Percentiles rank a stretch among this genome's conserved stretches.
Conservation (phyloP, 1,284 basidiomycete species). For the Puccinia hordei region DNA sequence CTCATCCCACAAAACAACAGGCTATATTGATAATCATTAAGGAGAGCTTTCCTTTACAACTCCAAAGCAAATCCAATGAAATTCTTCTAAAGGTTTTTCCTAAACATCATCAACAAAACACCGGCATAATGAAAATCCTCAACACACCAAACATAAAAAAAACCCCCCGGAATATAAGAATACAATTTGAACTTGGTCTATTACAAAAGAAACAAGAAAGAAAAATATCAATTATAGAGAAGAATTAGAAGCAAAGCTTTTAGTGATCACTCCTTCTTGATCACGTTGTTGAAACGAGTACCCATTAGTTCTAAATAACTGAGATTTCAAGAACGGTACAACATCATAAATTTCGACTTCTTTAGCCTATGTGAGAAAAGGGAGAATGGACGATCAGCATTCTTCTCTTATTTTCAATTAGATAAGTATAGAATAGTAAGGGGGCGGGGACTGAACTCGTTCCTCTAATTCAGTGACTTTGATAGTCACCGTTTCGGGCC, state of each 20-base stretch:
- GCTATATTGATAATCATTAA: too few relatives aligned
- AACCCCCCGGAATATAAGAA: too few relatives aligned
- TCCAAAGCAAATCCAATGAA: too few relatives aligned
- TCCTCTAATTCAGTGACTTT: conserved; percentile 87
- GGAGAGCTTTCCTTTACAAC: too few relatives aligned
- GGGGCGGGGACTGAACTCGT: conserved; percentile 69
- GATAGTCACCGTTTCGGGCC: conserved; percentile 89
- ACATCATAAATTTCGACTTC: conserved; percentile 93
- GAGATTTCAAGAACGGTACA: conserved; percentile 77
- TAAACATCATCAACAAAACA: too few relatives aligned
- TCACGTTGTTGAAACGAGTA: conserved; percentile 65
- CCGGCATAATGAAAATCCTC: too few relatives aligned
- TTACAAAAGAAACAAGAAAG: too few relatives aligned
- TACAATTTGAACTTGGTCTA: too few relatives aligned
- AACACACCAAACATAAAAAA: too few relatives aligned
- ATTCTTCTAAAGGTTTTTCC: too few relatives aligned
- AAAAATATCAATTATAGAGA: too few relatives aligned
- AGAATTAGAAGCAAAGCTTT: conserved; percentile 16
- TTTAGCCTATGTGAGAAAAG: conserved; percentile 69
- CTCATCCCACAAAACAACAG: too few relatives aligned
- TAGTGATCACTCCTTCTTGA: conserved; percentile 28
- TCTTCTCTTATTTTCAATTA: neutral
- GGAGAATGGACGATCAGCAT: conserved; percentile 49
- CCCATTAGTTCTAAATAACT: conserved; percentile 84
- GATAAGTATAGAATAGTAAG: neutral